Conservation (phyloP, 2,329 filamentous ascomycete species). For the Alternaria sp. region DNA sequence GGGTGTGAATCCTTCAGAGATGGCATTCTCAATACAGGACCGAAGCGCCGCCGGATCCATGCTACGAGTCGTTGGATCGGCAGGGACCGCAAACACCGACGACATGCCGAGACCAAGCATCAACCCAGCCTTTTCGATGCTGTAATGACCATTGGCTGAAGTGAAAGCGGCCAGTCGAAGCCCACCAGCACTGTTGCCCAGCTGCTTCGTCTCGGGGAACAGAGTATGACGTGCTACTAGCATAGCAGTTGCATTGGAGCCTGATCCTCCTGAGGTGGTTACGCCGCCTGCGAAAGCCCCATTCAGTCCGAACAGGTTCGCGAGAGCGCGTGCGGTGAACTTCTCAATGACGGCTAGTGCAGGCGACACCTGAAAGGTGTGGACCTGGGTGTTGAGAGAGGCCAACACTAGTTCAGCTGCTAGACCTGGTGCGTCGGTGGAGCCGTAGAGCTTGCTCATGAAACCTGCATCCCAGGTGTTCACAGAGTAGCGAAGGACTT, state of each 20-base stretch:
- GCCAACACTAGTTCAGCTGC: not conserved
- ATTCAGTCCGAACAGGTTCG: not conserved
- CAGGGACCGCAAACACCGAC: not conserved
- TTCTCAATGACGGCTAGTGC: not conserved
- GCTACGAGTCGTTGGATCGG: not conserved
- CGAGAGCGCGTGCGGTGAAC: not conserved
- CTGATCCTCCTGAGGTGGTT: not conserved
- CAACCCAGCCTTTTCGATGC: not conserved
- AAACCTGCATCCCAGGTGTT: not conserved
- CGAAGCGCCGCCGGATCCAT: not conserved
- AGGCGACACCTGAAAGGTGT: not conserved
- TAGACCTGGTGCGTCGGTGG: not conserved
- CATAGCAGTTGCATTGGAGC: not conserved
- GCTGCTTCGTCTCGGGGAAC: not conserved
- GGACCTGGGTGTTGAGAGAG: not conserved
- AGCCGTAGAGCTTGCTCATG: not conserved
- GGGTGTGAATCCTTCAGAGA: not conserved
- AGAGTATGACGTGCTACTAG: not conserved
- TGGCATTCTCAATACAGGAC: not conserved
- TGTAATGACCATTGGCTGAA: not conserved
- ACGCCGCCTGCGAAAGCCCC: not conserved
- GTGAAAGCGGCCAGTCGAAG: not conserved
- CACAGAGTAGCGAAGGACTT: not conserved
- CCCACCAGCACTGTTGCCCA: not conserved
- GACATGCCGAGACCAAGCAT: not conserved